phyloP scores from a whole-genome alignment of 106 monocot species.

The Dioscorea dumetorum region DNA sequence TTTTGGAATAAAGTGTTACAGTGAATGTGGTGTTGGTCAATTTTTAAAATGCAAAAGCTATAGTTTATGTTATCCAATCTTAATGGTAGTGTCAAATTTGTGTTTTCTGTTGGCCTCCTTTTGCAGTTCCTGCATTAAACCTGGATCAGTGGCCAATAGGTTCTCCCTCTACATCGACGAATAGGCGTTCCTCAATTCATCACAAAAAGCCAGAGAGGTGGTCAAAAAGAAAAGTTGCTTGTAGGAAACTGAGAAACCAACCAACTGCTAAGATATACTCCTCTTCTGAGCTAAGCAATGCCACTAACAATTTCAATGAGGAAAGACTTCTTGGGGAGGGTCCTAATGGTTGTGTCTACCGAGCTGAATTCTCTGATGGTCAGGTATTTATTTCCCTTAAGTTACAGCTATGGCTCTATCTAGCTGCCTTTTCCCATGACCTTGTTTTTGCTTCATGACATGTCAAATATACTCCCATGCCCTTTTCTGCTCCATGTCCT shows the following conservation, averaged over 20 bases:
- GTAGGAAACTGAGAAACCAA: conserved; percentile 14
- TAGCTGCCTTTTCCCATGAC: no score
- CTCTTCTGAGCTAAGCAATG: conserved; percentile 40
- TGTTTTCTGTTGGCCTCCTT: not conserved
- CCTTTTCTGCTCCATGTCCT: no score
- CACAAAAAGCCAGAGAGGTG: conserved; percentile 23
- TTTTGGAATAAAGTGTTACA: no score
- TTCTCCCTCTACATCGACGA: conserved; percentile 9
- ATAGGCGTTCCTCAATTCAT: conserved; percentile 11
- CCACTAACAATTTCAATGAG: conserved; percentile 44
- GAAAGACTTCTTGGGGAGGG: conserved; percentile 50
- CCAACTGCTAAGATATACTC: conserved; percentile 30
- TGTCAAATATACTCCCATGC: no score
- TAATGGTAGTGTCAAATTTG: no score
- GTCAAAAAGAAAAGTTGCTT: conserved; percentile 31
- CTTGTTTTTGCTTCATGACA: no score
- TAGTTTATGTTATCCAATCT: not conserved
- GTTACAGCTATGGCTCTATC: no score
- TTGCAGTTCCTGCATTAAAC: conserved; percentile 20
- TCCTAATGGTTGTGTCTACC: conserved; percentile 35
- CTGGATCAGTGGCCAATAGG: not conserved
- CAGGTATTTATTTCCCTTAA: conserved; percentile 28
- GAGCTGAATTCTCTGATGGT: conserved; percentile 51
- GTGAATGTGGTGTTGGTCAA: no score
- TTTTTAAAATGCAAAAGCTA: no score